These are phyloP conservation scores for Jaapia argillacea DNA, from an alignment of 768 basidiomycete genomes.

Conservation along the genomic window DNA sequence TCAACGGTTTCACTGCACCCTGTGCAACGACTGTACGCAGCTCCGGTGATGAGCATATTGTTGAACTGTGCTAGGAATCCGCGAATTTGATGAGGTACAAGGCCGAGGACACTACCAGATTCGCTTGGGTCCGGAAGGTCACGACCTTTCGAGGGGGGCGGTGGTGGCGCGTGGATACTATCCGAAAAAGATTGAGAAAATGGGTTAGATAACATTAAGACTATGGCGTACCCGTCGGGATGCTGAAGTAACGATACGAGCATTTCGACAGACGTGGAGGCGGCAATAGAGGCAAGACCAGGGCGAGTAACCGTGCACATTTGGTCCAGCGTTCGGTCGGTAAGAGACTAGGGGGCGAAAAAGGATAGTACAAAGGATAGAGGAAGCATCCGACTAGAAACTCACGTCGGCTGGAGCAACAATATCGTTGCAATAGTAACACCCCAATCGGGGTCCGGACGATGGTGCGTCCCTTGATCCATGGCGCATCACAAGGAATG, in stretches of 20 bases:
- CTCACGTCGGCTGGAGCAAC: constrained; percentile 91
- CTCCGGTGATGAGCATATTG: constrained; percentile 75
- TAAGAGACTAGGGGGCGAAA: constrained; percentile 44
- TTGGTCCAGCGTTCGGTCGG: constrained; percentile 92
- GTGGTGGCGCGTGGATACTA: constrained; percentile 61
- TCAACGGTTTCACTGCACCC: constrained; percentile 76
- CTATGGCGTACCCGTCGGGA: constrained; percentile 58
- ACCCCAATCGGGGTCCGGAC: constrained; percentile 51
- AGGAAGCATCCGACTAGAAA: neutral
- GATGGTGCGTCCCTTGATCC: constrained; percentile 44
- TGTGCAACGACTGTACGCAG: constrained; percentile 81
- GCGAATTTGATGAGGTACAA: constrained; percentile 90
- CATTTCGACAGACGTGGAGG: constrained; percentile 87
- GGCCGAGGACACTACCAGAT: constrained; percentile 55
- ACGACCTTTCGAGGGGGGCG: constrained; percentile 32
- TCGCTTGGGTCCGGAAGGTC: constrained; percentile 14
- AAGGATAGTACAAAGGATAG: constrained; percentile 4
- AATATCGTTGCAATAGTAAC: constrained; percentile 98
- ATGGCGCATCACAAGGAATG: constrained; percentile 94
- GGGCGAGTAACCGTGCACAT: constrained; percentile 99
- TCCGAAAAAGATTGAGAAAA: neutral
- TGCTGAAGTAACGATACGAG: constrained; percentile 85
- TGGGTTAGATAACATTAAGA: neutral
- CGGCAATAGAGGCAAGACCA: constrained; percentile 87
- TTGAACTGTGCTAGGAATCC: constrained; percentile 86